Evolutionary conservation across 2,329 filamentous ascomycete genomes (phyloP).

Genomic region (Zymoseptoria ardabiliae): DNA sequence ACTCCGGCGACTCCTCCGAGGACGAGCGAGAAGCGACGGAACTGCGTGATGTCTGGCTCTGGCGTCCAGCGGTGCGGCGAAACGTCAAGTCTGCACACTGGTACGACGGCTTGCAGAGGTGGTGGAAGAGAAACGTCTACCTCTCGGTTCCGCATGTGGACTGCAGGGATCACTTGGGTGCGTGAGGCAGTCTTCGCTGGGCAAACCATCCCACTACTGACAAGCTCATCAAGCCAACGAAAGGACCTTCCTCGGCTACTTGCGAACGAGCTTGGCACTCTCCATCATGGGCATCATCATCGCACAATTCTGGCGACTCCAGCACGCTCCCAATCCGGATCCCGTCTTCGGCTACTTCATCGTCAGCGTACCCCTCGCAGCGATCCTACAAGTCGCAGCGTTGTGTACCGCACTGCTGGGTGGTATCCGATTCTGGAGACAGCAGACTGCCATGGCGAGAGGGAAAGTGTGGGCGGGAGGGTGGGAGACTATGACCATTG

Average conservation of each 20-base stretch:
- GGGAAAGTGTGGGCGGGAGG: slow-evolving; percentile 53
- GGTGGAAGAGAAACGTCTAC: slow-evolving; percentile 46
- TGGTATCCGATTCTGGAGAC: slow-evolving; percentile 51
- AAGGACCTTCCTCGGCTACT: slow-evolving; percentile 65
- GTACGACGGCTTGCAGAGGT: slow-evolving; percentile 33
- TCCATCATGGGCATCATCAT: slow-evolving; percentile 59
- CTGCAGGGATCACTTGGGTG: slow-evolving; percentile 52
- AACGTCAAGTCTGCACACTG: slow-evolving; percentile 21
- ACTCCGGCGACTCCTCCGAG: slow-evolving; percentile 13
- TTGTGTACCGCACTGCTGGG: slow-evolving; percentile 48
- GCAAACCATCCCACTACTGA: background rate
- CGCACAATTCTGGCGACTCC: slow-evolving; percentile 60
- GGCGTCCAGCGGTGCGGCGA: background rate
- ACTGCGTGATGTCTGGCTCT: slow-evolving; percentile 17
- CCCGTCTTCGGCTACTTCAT: slow-evolving; percentile 51
- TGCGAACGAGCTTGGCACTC: slow-evolving; percentile 62
- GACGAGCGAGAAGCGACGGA: slow-evolving; percentile 31
- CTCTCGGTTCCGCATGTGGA: slow-evolving; percentile 44
- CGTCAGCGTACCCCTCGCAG: slow-evolving; percentile 54
- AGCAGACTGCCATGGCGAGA: slow-evolving; percentile 51
- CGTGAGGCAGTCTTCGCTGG: slow-evolving; percentile 8
- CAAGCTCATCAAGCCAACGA: slow-evolving; percentile 52
- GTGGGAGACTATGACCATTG: slow-evolving; percentile 48
- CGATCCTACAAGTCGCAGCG: slow-evolving; percentile 42
- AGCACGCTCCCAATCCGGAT: slow-evolving; percentile 40